Evolutionary conservation across 495 filamentous ascomycete genomes (phyloP), one percentile per base, ranked within the genome.

Genomic region (Baudoinia panamericana): DNA sequence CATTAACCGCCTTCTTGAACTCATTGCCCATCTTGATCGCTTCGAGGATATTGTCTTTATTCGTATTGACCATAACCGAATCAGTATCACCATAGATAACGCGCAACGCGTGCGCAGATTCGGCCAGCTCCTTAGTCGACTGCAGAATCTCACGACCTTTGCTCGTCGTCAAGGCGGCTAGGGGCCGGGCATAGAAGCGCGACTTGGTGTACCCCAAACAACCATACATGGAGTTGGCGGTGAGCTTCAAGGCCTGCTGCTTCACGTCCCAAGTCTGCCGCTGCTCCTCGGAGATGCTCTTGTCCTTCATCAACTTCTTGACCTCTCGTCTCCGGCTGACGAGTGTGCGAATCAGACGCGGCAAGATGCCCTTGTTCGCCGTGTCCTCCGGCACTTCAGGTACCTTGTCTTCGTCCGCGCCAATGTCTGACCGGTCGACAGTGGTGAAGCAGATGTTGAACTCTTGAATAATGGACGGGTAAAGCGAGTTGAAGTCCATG

Each of bases 391-490:
- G 74, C 3, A 80, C 71, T 29, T 82, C 74, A 1, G 80, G 80
- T 5, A 83, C 76, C 39, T 70, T 75, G 32, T 95, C 84, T 30
- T 90, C 83, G 48, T 86, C 82, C 30, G 88, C 73, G 10, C 75
- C 72, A 56, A 68, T 68, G 52, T 70, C 73, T 19, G 63, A 64
- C 39, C 82, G 68, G 46, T 96, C 84, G 4, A 96, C 85, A 0
- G 90, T 97, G 3, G 90, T 97, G 61, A 97, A 97, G 65, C 90
- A 97, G 53, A 97, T 97, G 58, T 97, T 97, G 65, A 74, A 96
- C 67, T 97, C 92, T 58, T 96, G 92, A 50, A 97, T 97, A 51
- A 97, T 95, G 60, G 86, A 94, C 11, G 90, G 90, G 54, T 97
- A 97, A 51, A 97, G 67, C 60, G 85, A 93, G 72, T 97, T 97